Evolutionary conservation across 371 early-diverging fungal species (phyloP).

Genomic region (Syncephalastrum contaminatum): DNA sequence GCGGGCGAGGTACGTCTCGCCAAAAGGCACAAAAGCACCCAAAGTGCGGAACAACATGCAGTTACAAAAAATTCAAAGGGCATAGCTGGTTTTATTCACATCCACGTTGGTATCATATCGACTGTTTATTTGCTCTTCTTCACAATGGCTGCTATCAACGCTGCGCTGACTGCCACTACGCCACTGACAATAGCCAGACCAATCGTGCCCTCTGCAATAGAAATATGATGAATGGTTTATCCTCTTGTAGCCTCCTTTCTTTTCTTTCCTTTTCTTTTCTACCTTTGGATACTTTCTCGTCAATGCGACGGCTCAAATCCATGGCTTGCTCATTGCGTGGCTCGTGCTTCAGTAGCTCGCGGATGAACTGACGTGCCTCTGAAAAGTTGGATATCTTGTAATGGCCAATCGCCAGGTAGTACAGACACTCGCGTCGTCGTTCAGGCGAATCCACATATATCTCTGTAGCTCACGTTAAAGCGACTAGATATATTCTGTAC

Average conservation of each 20-base stretch:
- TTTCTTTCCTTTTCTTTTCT: background rate
- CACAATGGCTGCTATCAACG: conserved; percentile 42
- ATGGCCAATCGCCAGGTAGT: conserved; percentile 90
- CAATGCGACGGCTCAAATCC: conserved; percentile 74
- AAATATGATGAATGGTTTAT: background rate
- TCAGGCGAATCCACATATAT: conserved; percentile 82
- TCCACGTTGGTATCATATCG: too few relatives aligned
- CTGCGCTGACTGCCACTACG: conserved; percentile 66
- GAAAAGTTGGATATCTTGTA: conserved; percentile 86
- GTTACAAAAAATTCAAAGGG: too few relatives aligned
- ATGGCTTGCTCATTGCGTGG: conserved; percentile 85
- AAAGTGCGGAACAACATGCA: too few relatives aligned
- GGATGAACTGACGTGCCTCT: conserved; percentile 77
- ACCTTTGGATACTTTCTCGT: conserved; percentile 82
- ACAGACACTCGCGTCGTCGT: conserved; percentile 91
- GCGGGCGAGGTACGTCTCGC: too few relatives aligned
- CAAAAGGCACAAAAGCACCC: too few relatives aligned
- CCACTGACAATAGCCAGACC: conserved; percentile 90
- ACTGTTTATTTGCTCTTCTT: conserved; percentile 29
- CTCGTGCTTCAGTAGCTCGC: conserved; percentile 79
- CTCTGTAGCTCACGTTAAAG: too few relatives aligned
- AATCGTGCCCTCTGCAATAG: conserved; percentile 75
- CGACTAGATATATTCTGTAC: too few relatives aligned
- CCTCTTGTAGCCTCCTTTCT: too few relatives aligned
- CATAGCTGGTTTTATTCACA: too few relatives aligned